These are phyloP conservation scores for Hysterangium stoloniferum DNA, from an alignment of 768 basidiomycete genomes.

Conservation along the genomic window DNA sequence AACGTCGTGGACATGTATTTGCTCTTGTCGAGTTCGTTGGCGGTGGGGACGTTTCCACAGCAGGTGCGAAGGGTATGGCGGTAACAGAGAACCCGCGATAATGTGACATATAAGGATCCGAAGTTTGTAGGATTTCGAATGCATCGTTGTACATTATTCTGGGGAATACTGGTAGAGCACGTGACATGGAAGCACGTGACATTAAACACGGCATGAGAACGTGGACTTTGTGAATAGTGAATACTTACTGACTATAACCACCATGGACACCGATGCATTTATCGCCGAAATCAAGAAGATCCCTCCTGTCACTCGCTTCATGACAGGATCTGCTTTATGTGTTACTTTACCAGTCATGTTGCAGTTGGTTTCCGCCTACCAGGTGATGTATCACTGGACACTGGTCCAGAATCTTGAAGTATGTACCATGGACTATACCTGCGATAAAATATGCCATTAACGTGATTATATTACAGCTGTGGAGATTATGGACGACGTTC, in stretches of 20 bases:
- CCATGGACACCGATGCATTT: slow-evolving; percentile 11
- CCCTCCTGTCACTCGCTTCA: slow-evolving; percentile 72
- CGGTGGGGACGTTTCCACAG: slow-evolving; percentile 59
- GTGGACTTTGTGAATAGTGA: too few relatives aligned
- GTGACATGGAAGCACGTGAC: too few relatives aligned
- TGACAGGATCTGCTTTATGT: slow-evolving; percentile 51
- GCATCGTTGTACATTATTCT: too few relatives aligned
- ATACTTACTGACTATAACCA: too few relatives aligned
- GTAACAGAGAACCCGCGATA: too few relatives aligned
- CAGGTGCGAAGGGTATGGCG: slow-evolving; percentile 53
- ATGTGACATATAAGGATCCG: too few relatives aligned
- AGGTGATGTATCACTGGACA: slow-evolving; percentile 43
- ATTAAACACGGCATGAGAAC: too few relatives aligned
- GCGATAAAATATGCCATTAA: not conserved
- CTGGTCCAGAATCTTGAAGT: slow-evolving; percentile 51
- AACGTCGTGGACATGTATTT: slow-evolving; percentile 53
- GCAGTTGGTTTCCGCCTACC: slow-evolving; percentile 44
- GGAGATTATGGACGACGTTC: slow-evolving; percentile 68
- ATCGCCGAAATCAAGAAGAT: slow-evolving; percentile 65
- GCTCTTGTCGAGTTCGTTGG: slow-evolving; percentile 56
- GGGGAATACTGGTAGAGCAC: too few relatives aligned
- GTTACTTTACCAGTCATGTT: slow-evolving; percentile 53
- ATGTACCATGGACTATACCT: slow-evolving; percentile 17
- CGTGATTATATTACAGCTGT: slow-evolving; percentile 39
- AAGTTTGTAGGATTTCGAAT: too few relatives aligned